phyloP scores from a whole-genome alignment of 768 basidiomycete species.

The Amanita subjunquillea region DNA sequence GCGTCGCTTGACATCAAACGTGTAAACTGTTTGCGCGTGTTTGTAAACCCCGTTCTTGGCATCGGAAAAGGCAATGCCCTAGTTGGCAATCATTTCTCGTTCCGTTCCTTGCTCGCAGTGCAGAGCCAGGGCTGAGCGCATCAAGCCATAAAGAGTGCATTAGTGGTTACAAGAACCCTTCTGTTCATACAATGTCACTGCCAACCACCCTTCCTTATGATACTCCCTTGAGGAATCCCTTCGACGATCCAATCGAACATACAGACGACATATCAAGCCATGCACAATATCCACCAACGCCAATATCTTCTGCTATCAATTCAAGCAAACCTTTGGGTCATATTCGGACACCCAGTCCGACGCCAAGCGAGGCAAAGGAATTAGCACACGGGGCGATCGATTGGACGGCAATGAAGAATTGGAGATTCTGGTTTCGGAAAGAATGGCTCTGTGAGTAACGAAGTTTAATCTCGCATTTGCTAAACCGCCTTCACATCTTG shows the following conservation, averaged over 20 bases:
- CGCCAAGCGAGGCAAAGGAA: constrained; percentile 46
- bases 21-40: no score
- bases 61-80: no score
- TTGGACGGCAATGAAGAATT: constrained; percentile 30
- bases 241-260: not conserved
- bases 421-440: constrained; percentile 42
- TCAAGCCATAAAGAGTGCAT: no score
- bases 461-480: not conserved
- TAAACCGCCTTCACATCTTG: not conserved
- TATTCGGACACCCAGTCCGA: constrained; percentile 49
- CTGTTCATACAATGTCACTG: not conserved
- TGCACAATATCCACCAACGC: not conserved
- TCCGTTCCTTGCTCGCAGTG: no score
- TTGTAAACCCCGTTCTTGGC: no score
- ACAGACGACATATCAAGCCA: not conserved
- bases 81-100: no score
- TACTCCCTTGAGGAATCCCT: not conserved
- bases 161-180: not conserved
- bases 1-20: no score
- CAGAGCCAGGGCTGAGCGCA: no score
- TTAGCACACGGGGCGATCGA: constrained; percentile 33
- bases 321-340: not conserved
- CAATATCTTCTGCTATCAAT: not conserved
- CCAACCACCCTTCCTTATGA: not conserved
- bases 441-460: constrained; percentile 43